Base-by-base conservation (phyloP, 495 filamentous ascomycete genomes). In the Podospora pseudocomata region DNA sequence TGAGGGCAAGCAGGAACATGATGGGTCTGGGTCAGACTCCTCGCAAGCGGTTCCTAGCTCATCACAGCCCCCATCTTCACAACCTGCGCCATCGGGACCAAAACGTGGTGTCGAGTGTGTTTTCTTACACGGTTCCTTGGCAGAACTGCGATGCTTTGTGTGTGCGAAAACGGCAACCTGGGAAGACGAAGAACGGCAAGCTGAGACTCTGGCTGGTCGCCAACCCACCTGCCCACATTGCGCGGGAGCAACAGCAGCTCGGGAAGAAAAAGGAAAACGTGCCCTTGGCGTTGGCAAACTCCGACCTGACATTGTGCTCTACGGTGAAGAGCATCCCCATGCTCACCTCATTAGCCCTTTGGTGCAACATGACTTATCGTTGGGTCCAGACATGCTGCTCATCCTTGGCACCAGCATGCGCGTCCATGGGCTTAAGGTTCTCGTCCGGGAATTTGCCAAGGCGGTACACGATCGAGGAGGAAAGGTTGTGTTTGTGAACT, bases 291-390 rank as follows among this genome's bases (percentile, higher is more conserved):
- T 91, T 13, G 89, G 89, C 63, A 83, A 84, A 60, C 77, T 87
- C 5, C 78, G 89, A n/a, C 89, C 89, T 0, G 88, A 91, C 68
- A 87, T 91, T 63, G 89, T 91, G 0, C 76, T 91, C 0, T 91
- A 91, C 70, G 88, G 88, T 5, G 89, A 91, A 68, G 89, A 90
- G 54, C 88, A 91, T 66, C 89, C 89, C 0, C 80, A 84, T n/a
- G 86, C 86, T 0, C 85, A 90, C 71, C 77, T 86, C 19, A 85
- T 91, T 65, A 86, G 83, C 13, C 81, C 81, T 4, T 81, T 91
- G 11, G 82, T 87, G 4, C 84, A 87, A n/a, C 83, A 89, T 53
- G 89, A 91, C 70, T 80, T 89, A 5, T 81, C 81, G 18, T 77
- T 86, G 0, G 80, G 80, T 0, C 89, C 89, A 0, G 89, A 91